phyloP scores from a whole-genome alignment of 805 yeast genomes.

The Schizosaccharomyces osmophilus region DNA sequence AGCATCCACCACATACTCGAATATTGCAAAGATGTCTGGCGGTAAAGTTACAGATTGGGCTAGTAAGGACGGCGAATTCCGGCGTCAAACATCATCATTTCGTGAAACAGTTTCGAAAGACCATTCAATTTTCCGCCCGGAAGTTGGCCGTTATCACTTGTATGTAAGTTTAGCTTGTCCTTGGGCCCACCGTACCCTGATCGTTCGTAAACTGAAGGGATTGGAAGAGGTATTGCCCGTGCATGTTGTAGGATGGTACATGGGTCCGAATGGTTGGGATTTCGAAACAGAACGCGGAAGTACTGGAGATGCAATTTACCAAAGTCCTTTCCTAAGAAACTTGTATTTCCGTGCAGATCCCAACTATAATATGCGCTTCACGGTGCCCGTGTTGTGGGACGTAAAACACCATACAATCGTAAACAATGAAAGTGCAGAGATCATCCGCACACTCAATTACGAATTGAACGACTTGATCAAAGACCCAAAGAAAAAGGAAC shows the following conservation, averaged over 20 bases:
- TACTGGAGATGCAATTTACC: constrained; percentile 30
- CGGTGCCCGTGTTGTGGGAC: constrained; percentile 91
- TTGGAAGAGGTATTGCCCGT: constrained; percentile 22
- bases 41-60: not conserved
- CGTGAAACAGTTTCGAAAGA: constrained; percentile 26
- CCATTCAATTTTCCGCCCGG: constrained; percentile 41
- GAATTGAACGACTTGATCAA: constrained; percentile 27
- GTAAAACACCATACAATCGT: constrained; percentile 48
- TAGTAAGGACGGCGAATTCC: constrained; percentile 7
- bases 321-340: constrained; percentile 31
- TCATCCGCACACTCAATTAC: constrained; percentile 57
- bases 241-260: constrained; percentile 69
- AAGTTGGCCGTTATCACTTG: constrained; percentile 58
- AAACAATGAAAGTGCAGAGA: constrained; percentile 69
- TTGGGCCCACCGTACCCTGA: constrained; percentile 78
- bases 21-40: too few species aligned
- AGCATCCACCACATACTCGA: too few species aligned
- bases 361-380: constrained; percentile 53
- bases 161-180: constrained; percentile 89
- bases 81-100: constrained; percentile 20
- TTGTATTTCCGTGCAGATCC: constrained; percentile 55
- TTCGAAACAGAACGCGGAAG: not conserved
- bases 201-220: constrained; percentile 53
- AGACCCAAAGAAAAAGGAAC: constrained; percentile 21
- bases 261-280: constrained; percentile 13